A percentile compares a stretch with the other conserved stretches of the same genome.
These are phyloP conservation scores for Iris pallida DNA, from an alignment of 116 monocot genomes.

Conservation along the genomic window DNA sequence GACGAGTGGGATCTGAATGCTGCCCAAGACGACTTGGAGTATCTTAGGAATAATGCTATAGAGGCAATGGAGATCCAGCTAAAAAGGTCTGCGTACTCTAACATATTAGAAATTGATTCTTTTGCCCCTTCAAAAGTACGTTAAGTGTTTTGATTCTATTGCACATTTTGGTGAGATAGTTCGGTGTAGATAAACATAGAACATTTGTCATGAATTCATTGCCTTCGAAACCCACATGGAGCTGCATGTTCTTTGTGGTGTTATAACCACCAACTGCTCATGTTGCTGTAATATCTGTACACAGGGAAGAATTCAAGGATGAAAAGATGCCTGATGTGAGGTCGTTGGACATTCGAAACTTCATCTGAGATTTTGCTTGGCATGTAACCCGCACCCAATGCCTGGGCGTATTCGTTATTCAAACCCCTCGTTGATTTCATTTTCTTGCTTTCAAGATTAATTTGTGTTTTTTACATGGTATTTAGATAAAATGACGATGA, in stretches of 20 bases:
- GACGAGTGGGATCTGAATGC: conserved; percentile 75
- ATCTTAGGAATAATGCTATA: conserved; percentile 67
- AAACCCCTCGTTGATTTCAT: background rate
- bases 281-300: background rate
- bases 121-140: background rate
- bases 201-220: too few species aligned
- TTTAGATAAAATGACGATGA: background rate
- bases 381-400: background rate
- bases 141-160: too few species aligned
- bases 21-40: conserved; percentile 65
- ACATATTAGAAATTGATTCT: background rate
- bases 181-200: too few species aligned
- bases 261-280: background rate
- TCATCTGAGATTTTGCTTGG: conserved; percentile 34
- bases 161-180: too few species aligned
- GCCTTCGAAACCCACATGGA: background rate
- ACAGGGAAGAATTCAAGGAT: conserved; percentile 68
- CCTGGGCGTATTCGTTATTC: background rate
- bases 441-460: background rate
- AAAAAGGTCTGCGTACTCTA: conserved; percentile 41
- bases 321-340: conserved; percentile 61
- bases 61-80: conserved; percentile 87
- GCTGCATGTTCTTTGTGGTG: background rate
- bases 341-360: conserved; percentile 69
- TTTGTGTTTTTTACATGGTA: background rate